Evolutionary conservation across 352 stramenopile species (phyloP).

Genomic region (Globisporangium nunn): DNA sequence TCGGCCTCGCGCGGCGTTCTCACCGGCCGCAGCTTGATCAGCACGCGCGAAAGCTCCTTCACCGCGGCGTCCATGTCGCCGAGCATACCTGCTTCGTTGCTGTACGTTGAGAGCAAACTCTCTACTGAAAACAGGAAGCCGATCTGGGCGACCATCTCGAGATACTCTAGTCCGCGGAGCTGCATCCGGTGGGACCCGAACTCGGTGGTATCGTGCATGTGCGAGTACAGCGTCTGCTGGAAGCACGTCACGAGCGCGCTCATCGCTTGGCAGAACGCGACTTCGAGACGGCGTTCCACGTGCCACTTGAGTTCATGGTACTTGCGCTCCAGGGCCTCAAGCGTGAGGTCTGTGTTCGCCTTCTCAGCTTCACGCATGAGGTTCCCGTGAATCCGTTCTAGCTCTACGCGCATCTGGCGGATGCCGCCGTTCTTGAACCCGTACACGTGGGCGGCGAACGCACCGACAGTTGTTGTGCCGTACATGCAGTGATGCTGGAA

Average conservation of each 20-base stretch:
- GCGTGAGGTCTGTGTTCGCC: constrained; percentile 56
- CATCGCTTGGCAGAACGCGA: constrained; percentile 79
- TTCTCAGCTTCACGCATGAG: constrained; percentile 48
- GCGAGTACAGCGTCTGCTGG: constrained; percentile 77
- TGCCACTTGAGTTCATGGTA: constrained; percentile 82
- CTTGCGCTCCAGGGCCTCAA: constrained; percentile 66
- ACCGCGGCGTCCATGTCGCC: constrained; percentile 79
- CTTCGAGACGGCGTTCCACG: constrained; percentile 73
- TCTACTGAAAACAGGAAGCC: constrained; percentile 83
- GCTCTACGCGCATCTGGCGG: constrained; percentile 63
- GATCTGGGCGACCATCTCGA: constrained; percentile 59
- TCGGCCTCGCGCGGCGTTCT: constrained; percentile 47
- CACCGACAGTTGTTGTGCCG: constrained; percentile 71
- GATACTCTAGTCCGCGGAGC: constrained; percentile 43
- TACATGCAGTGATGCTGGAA: constrained; percentile 68
- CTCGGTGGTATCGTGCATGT: constrained; percentile 46
- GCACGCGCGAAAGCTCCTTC: constrained; percentile 57
- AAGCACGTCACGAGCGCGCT: constrained; percentile 81
- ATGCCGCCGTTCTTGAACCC: constrained; percentile 73
- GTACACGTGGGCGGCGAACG: constrained; percentile 81
- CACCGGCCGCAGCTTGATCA: constrained; percentile 67
- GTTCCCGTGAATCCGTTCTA: constrained; percentile 41
- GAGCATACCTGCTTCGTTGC: constrained; percentile 79
- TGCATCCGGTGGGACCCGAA: constrained; percentile 29
- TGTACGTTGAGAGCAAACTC: constrained; percentile 79